Evolutionary conservation across 1,284 basidiomycete genomes (phyloP), one percentile per base, ranked within the genome.

Genomic region (Stereum hirsutum): DNA sequence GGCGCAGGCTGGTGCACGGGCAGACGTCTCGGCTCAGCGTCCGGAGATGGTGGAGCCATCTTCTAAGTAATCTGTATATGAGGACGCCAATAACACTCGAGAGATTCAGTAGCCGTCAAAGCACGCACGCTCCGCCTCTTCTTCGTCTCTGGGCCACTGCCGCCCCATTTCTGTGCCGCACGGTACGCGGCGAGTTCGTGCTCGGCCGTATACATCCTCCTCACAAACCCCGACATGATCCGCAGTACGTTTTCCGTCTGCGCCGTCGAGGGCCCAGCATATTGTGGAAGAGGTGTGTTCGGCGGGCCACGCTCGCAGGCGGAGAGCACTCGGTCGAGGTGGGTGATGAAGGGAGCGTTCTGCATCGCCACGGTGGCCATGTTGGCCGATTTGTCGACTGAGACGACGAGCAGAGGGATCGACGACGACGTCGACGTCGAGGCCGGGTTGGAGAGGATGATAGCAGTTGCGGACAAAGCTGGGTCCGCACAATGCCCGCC

Each of bases 161-260:
- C 64, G n/a, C n/a, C n/a, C 58, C 63, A 66, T 21, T 50, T 60
- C 28, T 68, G 63, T 27, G 63, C 58, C 1, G 61, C 61, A 48
- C 64, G 64, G 43, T 69, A 62, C 27, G 60, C 51, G 21, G 54
- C 60, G 33, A 74, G 52, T 1, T 63, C 54, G 11, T 73, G 70
- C 52, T 85, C 81, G 11, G 81, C 78, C 15, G 66, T 65, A 56
- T 74, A 73, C 73, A 81, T 77, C 50, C 81, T 65, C 31, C 69
- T 62, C 1, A 72, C 75, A 49, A 84, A 63, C 11, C 64, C 67
- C 23, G 64, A 61, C 46, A 85, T 63, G 24, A 74, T 74, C 43
- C 73, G 70, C 25, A 78, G 59, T 51, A 85, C 78, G 50, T 66
- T 63, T 35, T 82, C 75, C 10, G 75, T 81, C 55, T 78, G 74